phyloP scores from a whole-genome alignment of 192 early-diverging fungal species.

The Coemansia sp. region DNA sequence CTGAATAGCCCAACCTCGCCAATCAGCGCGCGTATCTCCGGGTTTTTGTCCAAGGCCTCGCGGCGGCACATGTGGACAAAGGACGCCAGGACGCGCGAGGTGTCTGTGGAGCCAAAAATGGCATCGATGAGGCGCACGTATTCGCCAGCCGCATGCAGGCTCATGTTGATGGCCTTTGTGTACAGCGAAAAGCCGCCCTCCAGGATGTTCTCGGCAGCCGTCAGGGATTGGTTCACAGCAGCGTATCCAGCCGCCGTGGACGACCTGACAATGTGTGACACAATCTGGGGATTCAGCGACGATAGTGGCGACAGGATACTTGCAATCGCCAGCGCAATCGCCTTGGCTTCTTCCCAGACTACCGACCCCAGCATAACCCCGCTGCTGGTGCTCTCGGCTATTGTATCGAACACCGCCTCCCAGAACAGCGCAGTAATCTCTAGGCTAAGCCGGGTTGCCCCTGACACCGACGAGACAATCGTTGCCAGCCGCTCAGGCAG shows the following conservation, averaged over 20 bases:
- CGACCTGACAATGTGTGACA: slow-evolving; percentile 35
- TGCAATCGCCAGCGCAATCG: slow-evolving; percentile 22
- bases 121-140: slow-evolving; percentile 90
- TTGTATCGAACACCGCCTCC: slow-evolving; percentile 52
- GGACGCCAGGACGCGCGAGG: slow-evolving; percentile 80
- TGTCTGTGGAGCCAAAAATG: slow-evolving; percentile 93
- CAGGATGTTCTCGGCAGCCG: slow-evolving; percentile 36
- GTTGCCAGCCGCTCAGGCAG: slow-evolving; percentile 45
- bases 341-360: slow-evolving; percentile 40
- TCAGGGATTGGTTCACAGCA: slow-evolving; percentile 39
- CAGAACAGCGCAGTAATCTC: slow-evolving; percentile 50
- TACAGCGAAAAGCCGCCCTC: slow-evolving; percentile 76
- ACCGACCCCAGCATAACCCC: slow-evolving; percentile 41
- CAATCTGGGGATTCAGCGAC: slow-evolving; percentile 45
- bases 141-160: slow-evolving; percentile 76
- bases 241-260: slow-evolving; percentile 42
- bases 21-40: slow-evolving; percentile 59
- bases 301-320: slow-evolving; percentile 38
- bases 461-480: slow-evolving; percentile 44
- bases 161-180: slow-evolving; percentile 69
- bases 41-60: slow-evolving; percentile 68
- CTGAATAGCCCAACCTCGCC: slow-evolving; percentile 65
- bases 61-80: slow-evolving; percentile 75
- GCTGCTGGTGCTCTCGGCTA: slow-evolving; percentile 43
- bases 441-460: slow-evolving; percentile 46